Base-by-base conservation (phyloP, 495 filamentous ascomycete species). In the Penicillium bialowiezense region DNA sequence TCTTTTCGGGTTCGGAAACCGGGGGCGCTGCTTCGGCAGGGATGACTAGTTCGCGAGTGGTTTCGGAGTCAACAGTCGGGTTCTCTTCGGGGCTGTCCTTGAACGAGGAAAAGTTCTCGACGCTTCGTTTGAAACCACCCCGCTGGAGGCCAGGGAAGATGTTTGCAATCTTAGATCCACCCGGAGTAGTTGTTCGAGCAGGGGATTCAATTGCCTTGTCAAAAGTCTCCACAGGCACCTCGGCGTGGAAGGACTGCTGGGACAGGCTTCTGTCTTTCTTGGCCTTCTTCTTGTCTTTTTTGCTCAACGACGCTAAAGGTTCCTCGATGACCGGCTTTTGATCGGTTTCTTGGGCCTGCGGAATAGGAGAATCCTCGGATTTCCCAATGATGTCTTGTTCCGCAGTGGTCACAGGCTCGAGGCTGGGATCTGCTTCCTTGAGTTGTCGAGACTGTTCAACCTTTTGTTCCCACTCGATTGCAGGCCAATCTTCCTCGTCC, bases 1-100 rank as follows among this genome's bases (percentile, higher is more conserved):
- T 56, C n/a, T 58, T 48, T 49, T 50, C 5, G 56, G 33, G 40
- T 15, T 48, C 56, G 47, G 33, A 40, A 36, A 59, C 56, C 38
- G 66, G 48, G 37, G 76, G 73, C 54, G 78, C 77, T 58, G 78
- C 78, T 56, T 61, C 68, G 54, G 79, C 67, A 58, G 73, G 68
- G 55, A 79, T 67, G 54, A 68, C 75, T 49, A 73, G 75, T 45
- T 79, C 76, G 54, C 77, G 70, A 69, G 69, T 69, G 35, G 56
- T 56, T 70, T 59, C 53, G 46, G 61, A 44, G 54, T 69, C 4
- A 8, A 26, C 67, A 57, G 48, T 51, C 71, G 74, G n/a, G n/a
- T n/a, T n/a, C n/a, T n/a, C 65, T 72, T 76, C 59, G 72, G 67
- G 67, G 62, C 64, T 65, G 68, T 72, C 69, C 67, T 72, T 72